phyloP scores from a whole-genome alignment of 305 asterid genomes.

The Rubia balearica region DNA sequence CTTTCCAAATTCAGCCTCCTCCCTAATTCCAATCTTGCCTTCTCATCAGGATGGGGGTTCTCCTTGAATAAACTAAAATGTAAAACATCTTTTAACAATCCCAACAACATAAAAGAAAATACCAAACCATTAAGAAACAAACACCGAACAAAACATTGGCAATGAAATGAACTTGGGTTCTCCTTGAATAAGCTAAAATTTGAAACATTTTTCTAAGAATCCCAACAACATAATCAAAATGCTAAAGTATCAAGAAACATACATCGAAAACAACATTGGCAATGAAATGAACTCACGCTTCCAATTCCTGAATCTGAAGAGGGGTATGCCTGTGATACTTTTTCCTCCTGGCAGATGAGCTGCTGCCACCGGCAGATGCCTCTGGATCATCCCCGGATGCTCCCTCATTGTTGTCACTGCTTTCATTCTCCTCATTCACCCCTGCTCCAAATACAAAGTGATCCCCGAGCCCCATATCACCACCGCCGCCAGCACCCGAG shows the following conservation, averaged over 20 bases:
- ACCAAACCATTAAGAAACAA: background rate
- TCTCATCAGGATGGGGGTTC: conserved; percentile 73
- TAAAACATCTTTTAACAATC: background rate
- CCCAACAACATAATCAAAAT: background rate
- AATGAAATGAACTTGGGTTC: background rate
- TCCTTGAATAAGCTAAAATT: no score
- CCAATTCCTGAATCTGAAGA: conserved; percentile 69
- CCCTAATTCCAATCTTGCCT: conserved; percentile 51
- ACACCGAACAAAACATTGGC: background rate
- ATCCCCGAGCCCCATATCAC: conserved; percentile 49
- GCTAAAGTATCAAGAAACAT: background rate
- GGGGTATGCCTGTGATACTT: conserved; percentile 57
- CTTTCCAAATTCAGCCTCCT: conserved; percentile 45
- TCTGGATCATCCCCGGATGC: conserved; percentile 54
- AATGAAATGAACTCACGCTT: conserved; percentile 32
- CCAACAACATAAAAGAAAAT: background rate
- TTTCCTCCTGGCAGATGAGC: conserved; percentile 33
- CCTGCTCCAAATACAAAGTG: conserved; percentile 34
- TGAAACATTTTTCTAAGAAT: no score
- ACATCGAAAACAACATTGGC: background rate
- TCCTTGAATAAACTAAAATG: conserved; percentile 34
- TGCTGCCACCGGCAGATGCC: conserved; percentile 25
- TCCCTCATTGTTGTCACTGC: conserved; percentile 51
- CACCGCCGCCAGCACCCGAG: background rate
- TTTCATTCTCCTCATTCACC: conserved; percentile 22